Percentiles rank a stretch among this genome's conserved stretches.
These are phyloP conservation scores for Eutrema salsugineum DNA, from an alignment of 441 rosid species.

Conservation along the genomic window DNA sequence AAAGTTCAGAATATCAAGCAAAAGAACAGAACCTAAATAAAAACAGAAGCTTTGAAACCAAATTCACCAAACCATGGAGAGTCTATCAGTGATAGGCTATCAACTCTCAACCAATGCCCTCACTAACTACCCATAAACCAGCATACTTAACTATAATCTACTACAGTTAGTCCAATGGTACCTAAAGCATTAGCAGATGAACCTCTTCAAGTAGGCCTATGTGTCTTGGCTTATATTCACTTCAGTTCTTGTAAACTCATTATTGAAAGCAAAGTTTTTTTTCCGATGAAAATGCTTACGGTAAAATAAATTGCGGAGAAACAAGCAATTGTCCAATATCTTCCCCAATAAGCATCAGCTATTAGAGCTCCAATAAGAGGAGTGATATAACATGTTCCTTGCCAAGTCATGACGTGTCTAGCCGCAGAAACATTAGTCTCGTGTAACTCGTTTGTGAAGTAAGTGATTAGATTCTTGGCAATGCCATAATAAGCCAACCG, in stretches of 20 bases:
- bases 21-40: neutral
- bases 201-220: neutral
- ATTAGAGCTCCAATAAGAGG: conserved; percentile 52
- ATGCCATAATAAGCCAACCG: conserved; percentile 84
- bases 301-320: conserved; percentile 35
- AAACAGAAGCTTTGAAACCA: neutral
- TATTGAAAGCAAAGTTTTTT: neutral
- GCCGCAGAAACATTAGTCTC: conserved; percentile 14
- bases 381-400: conserved; percentile 42
- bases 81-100: neutral
- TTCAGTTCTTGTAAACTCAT: neutral
- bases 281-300: conserved; percentile 30
- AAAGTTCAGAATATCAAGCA: neutral
- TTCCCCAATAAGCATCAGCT: conserved; percentile 46
- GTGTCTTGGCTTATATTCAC: neutral
- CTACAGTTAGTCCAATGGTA: no score
- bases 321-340: conserved; percentile 39
- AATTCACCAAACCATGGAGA: neutral
- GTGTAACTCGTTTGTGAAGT: conserved; percentile 60
- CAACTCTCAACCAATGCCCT: neutral
- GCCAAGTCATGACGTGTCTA: conserved; percentile 40
- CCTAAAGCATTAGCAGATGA: no score
- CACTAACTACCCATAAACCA: neutral
- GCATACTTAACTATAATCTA: neutral
- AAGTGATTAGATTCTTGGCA: conserved; percentile 70